These are phyloP conservation scores for Nakazawaea anatomiae DNA, from an alignment of 805 yeast species.

Conservation along the genomic window DNA sequence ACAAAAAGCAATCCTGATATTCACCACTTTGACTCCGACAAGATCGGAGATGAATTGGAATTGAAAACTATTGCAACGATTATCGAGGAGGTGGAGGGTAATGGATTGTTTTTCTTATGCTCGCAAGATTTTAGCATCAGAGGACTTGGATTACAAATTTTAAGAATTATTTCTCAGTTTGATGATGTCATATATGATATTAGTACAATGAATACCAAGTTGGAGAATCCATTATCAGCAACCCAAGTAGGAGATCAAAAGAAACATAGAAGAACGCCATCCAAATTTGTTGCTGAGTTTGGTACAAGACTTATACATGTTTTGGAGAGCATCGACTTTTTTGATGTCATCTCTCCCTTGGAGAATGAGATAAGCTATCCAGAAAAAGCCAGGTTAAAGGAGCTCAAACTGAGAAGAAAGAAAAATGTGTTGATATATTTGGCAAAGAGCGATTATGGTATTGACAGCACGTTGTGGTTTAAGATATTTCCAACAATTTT, in stretches of 20 bases:
- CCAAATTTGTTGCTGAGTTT: slow-evolving; percentile 71
- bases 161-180: slow-evolving; percentile 77
- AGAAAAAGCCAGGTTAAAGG: slow-evolving; percentile 66
- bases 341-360: slow-evolving; percentile 51
- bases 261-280: slow-evolving; percentile 50
- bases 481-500: slow-evolving; percentile 75
- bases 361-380: slow-evolving; percentile 59
- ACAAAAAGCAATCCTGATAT: slow-evolving; percentile 20
- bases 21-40: slow-evolving; percentile 18
- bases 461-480: slow-evolving; percentile 96
- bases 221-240: background rate
- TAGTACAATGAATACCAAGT: slow-evolving; percentile 14
- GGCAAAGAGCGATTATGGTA: slow-evolving; percentile 90
- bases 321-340: slow-evolving; percentile 63
- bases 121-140: slow-evolving; percentile 79
- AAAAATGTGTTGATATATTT: slow-evolving; percentile 66
- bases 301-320: slow-evolving; percentile 75
- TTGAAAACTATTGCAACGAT: slow-evolving; percentile 76
- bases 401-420: slow-evolving; percentile 50
- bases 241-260: background rate
- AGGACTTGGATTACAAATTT: slow-evolving; percentile 66
- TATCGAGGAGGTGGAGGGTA: slow-evolving; percentile 93
- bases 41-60: slow-evolving; percentile 53
- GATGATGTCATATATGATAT: slow-evolving; percentile 71
- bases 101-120: slow-evolving; percentile 86